These are phyloP conservation scores for Colletotrichum musicola DNA, from an alignment of 2,329 filamentous ascomycete genomes.

Conservation along the genomic window DNA sequence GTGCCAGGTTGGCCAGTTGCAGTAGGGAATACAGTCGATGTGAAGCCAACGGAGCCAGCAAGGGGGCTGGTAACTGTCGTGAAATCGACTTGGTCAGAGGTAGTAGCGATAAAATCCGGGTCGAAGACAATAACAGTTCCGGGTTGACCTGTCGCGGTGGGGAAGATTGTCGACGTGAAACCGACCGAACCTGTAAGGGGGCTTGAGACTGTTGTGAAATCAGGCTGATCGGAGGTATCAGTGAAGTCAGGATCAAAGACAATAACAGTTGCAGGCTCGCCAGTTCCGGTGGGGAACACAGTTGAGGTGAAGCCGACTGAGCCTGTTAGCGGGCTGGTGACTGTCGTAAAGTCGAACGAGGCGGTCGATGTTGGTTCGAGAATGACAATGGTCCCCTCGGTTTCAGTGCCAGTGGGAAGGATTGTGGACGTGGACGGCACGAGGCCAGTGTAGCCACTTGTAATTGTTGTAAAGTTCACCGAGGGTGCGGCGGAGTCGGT, in stretches of 20 bases:
- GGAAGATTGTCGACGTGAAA: constrained; percentile 11
- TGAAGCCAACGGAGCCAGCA: not conserved
- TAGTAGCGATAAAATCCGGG: not conserved
- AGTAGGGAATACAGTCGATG: not conserved
- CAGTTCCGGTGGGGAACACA: not conserved
- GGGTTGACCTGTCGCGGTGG: not conserved
- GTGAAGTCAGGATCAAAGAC: not conserved
- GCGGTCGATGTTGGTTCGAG: constrained; percentile 4
- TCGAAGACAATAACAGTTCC: constrained; percentile 19
- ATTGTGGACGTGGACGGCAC: constrained; percentile 11
- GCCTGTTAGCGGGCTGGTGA: constrained; percentile 13
- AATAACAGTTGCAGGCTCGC: constrained; percentile 1
- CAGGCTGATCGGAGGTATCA: not conserved
- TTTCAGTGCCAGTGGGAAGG: constrained; percentile 18
- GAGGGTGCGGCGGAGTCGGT: not conserved
- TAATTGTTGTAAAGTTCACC: not conserved
- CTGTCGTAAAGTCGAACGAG: constrained; percentile 13
- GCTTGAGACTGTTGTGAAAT: not conserved
- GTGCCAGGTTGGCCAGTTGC: constrained; percentile 3
- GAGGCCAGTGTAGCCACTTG: constrained; percentile 9
- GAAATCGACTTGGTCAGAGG: not conserved
- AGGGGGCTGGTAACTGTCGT: constrained; percentile 16
- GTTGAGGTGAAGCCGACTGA: constrained; percentile 1
- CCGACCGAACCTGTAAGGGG: not conserved
- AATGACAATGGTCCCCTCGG: constrained; percentile 9